Evolutionary conservation across 352 stramenopile genomes (phyloP), one percentile per base, ranked within the genome.

Genomic region (Pythium monospermum): DNA sequence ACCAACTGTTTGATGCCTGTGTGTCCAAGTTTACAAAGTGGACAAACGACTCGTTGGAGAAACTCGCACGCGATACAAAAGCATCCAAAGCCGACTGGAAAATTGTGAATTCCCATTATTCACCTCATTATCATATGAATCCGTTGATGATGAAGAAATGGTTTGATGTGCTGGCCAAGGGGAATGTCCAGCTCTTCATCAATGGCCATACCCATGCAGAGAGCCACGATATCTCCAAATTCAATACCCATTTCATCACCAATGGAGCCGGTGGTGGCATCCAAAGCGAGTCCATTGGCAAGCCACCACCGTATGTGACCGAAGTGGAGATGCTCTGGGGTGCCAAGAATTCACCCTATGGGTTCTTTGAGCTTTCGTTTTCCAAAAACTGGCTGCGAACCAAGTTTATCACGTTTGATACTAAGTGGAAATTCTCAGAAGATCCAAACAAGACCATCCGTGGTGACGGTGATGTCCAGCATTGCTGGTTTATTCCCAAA

Each of bases 81-180:
- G 58, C 67, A 36, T 91, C 80, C 5, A 90, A 49, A 15, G 82
- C 82, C 2, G 85, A 78, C 32, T 93, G 81, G 76, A 93, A 93
- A 65, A 79, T 93, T 32, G 76, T 93, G 40, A 93, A 93, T 60
- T 83, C 68, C 32, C 83, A 91, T 65, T 93, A 93, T 68, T 84
- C 64, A 3, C 78, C 83, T 3, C 83, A 87, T 46, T 69, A 78
- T 46, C 82, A 93, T 66, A 86, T 85, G 51, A 68, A 77, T 16
- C 64, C 75, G 21, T 33, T 50, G 4, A 67, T 69, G 26, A 79
- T 80, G 67, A 66, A 82, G 23, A 75, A 68, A 47, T 93, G 82
- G 82, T 76, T 78, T 16, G 53, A 74, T 4, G 57, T 80, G 10
- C 64, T 88, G 10, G 37, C 79, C 6, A 70, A 66, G 32, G 68